These are phyloP conservation scores for Balakata baccata DNA, from an alignment of 345 rosid species.

Conservation along the genomic window DNA sequence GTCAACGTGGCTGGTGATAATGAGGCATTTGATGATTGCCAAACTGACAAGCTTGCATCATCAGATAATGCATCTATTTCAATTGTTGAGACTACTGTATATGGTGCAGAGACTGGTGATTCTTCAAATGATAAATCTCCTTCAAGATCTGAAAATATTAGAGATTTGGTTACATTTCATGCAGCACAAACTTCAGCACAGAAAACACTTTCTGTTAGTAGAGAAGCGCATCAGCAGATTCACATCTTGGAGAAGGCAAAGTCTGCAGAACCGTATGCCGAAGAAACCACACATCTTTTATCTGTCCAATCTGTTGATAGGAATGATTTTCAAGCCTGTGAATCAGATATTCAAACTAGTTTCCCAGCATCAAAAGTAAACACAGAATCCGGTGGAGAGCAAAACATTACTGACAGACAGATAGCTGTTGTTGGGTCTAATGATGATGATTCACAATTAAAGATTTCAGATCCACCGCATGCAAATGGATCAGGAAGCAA, in stretches of 20 bases:
- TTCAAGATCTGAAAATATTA: slow-evolving; percentile 25
- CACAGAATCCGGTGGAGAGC: slow-evolving; percentile 23
- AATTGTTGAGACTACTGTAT: slow-evolving; percentile 26
- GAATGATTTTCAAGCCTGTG: slow-evolving; percentile 21
- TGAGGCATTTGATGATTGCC: slow-evolving; percentile 24
- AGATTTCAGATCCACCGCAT: slow-evolving; percentile 24
- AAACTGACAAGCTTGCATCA: slow-evolving; percentile 22
- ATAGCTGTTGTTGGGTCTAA: slow-evolving; percentile 20
- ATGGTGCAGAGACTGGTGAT: slow-evolving; percentile 21
- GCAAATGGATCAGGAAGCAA: slow-evolving; percentile 21
- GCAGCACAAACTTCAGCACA: slow-evolving; percentile 18
- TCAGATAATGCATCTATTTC: slow-evolving; percentile 26
- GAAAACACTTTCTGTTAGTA: slow-evolving; percentile 10
- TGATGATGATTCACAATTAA: slow-evolving; percentile 23
- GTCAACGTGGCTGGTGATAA: slow-evolving; percentile 15
- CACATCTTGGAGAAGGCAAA: slow-evolving; percentile 12
- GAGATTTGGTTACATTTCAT: slow-evolving; percentile 5
- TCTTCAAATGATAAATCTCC: slow-evolving; percentile 25
- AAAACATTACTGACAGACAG: slow-evolving; percentile 17
- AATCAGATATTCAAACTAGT: slow-evolving; percentile 22
- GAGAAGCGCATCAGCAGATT: slow-evolving; percentile 21
- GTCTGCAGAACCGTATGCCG: slow-evolving; percentile 17
- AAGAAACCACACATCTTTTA: slow-evolving; percentile 13
- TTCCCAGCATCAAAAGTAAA: slow-evolving; percentile 18
- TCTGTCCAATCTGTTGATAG: slow-evolving; percentile 18